phyloP scores from a whole-genome alignment of 495 filamentous ascomycete species.

The Amphirosellinia nigrospora region DNA sequence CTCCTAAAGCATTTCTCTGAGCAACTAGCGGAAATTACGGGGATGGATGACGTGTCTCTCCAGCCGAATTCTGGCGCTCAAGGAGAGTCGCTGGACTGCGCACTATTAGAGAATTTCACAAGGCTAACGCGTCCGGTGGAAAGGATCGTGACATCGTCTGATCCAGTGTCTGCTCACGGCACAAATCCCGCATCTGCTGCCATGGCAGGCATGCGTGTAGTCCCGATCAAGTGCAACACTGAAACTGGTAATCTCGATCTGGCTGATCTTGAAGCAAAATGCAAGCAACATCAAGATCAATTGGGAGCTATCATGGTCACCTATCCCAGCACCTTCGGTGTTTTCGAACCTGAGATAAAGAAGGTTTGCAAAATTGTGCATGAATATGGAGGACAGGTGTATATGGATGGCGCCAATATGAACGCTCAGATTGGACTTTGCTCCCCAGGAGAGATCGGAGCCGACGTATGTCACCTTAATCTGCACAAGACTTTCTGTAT shows the following conservation, averaged over 20 bases:
- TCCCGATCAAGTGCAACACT: conserved; percentile 89
- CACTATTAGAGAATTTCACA: conserved; percentile 86
- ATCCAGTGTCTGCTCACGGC: conserved; percentile 97
- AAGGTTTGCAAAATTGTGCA: conserved; percentile 87
- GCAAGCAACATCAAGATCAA: conserved; percentile 82
- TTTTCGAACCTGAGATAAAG: conserved; percentile 93
- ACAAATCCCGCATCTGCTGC: conserved; percentile 97
- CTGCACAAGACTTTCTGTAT: conserved; percentile 99
- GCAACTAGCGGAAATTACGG: conserved; percentile 86
- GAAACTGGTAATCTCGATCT: conserved; percentile 92
- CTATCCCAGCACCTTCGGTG: conserved; percentile 95
- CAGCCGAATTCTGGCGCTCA: conserved; percentile 98
- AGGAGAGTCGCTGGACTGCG: conserved; percentile 93
- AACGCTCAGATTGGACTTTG: conserved; percentile 98
- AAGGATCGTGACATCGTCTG: conserved; percentile 88
- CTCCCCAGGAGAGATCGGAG: conserved; percentile 95
- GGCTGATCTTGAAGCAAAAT: conserved; percentile 83
- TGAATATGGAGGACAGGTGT: conserved; percentile 88
- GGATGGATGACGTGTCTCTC: conserved; percentile 86
- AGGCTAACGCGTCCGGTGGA: conserved; percentile 59
- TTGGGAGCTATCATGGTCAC: conserved; percentile 98
- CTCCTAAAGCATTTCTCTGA: conserved; percentile 75
- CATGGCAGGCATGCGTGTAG: conserved; percentile 97
- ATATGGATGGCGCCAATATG: conserved; percentile 99
- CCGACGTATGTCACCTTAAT: conserved; percentile 97